Base-by-base conservation (phyloP, 257 asterid species). In the Solanum piurae region DNA sequence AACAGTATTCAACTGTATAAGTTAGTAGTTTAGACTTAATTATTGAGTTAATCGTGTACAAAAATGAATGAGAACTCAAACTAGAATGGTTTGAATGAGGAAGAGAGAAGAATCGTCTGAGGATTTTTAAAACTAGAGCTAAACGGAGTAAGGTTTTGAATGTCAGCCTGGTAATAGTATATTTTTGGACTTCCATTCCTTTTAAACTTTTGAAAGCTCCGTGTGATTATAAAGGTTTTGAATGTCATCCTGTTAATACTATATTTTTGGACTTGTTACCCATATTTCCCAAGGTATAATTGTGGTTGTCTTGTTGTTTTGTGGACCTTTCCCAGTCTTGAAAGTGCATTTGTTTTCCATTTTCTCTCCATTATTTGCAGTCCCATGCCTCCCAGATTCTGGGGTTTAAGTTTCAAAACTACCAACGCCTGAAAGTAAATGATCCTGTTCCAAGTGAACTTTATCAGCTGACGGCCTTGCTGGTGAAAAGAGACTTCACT, bases 321-420 rank as follows among this genome's bases (percentile, higher is more conserved):
- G 27, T 52, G 83, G 7, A 79, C 34, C 66, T n/a, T 16, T 34
- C 16, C 33, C 25, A 5, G 85, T 27, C 72, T 75, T 83, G 64
- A 37, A 8, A 16, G 52, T 40, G 42, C 52, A 40, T 12, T 20
- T 25, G 29, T 72, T 64, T 36, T 72, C 46, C 18, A 80, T 46
- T 72, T 80, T 34, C 25, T 71, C 46, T 29, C 74, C 34, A 58
- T 89, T 85, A 83, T 88, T 86, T 92, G 88, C 97, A 97, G 99
- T 96, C 98, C 87, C 98, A 95, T 89, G 99, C 98, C 83, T 94
- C 99, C 38, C 99, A 97, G 88, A 94, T 97, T 90, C 94, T 96
- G 87, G 98, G 98, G 86, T 96, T 95, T 90, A 97, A 97, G 93
- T 96, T 97, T 89, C 98, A 95, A 90, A 95, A 95, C 90, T 95